Conservation (phyloP, 2,329 filamentous ascomycete genomes). For the Paracoccidioides lutzii region DNA sequence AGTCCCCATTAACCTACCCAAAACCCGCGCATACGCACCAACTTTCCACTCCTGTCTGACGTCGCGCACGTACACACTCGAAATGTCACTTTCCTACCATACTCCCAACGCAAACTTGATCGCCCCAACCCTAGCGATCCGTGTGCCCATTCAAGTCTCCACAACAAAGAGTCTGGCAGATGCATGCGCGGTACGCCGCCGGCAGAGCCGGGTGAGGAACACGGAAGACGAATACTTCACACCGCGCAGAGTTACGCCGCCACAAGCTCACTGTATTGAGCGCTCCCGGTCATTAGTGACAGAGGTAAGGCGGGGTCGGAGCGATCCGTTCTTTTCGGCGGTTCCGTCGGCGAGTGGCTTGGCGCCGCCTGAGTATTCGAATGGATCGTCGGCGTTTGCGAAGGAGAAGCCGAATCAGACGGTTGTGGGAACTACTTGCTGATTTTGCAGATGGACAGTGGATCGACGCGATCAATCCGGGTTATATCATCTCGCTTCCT, state of each 20-base stretch:
- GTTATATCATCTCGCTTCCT: too few relatives aligned
- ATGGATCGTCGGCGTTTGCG: not conserved
- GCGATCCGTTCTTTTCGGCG: not conserved
- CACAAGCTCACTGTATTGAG: conserved; percentile 5
- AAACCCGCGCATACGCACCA: conserved; percentile 50
- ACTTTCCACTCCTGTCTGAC: conserved; percentile 58
- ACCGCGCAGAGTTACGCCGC: conserved; percentile 7
- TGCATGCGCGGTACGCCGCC: not conserved
- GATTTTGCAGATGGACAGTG: not conserved
- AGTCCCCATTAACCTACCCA: conserved; percentile 50
- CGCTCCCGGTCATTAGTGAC: not conserved
- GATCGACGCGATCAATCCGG: not conserved
- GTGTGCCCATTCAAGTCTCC: conserved; percentile 33
- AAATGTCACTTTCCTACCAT: conserved; percentile 45
- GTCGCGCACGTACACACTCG: conserved; percentile 50
- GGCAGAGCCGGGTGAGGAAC: not conserved
- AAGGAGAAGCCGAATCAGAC: not conserved
- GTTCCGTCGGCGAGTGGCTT: not conserved
- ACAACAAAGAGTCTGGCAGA: conserved; percentile 6
- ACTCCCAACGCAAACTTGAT: conserved; percentile 34
- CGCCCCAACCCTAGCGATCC: conserved; percentile 28
- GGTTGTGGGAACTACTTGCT: not conserved
- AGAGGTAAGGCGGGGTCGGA: not conserved
- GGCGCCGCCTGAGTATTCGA: conserved; percentile 7
- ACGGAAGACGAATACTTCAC: conserved; percentile 10